These are phyloP conservation scores for Fonsecaea nubica DNA, from an alignment of 2,329 filamentous ascomycete genomes.

Conservation along the genomic window DNA sequence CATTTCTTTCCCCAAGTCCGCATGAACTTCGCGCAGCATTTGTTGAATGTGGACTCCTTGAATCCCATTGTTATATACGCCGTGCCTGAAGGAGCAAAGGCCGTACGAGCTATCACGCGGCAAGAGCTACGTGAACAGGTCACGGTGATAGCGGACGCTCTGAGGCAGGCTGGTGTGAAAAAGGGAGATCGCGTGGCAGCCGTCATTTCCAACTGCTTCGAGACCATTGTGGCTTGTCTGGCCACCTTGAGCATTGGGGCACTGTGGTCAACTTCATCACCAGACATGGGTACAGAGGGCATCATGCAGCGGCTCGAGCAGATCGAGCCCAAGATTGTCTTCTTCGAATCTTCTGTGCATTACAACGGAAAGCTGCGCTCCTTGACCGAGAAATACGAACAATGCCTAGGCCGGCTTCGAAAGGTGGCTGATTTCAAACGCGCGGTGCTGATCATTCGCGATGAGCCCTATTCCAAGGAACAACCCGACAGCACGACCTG, in stretches of 20 bases:
- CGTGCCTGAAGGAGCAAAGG: conserved; percentile 50
- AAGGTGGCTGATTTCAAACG: conserved; percentile 63
- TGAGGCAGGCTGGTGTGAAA: conserved; percentile 68
- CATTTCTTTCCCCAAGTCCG: conserved; percentile 67
- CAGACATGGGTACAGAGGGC: conserved; percentile 80
- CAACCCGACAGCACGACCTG: too few species aligned
- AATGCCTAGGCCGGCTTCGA: conserved; percentile 58
- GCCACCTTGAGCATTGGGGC: conserved; percentile 73
- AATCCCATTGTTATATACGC: conserved; percentile 72
- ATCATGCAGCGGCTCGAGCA: conserved; percentile 77
- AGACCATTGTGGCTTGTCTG: conserved; percentile 73
- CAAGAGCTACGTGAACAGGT: conserved; percentile 65
- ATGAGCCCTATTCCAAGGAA: background rate
- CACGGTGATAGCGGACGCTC: conserved; percentile 66
- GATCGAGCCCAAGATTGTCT: conserved; percentile 76
- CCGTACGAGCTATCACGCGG: conserved; percentile 66
- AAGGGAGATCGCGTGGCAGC: conserved; percentile 76
- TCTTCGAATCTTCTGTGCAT: conserved; percentile 77
- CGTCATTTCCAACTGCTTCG: conserved; percentile 74
- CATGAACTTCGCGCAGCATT: conserved; percentile 46
- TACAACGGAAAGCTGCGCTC: conserved; percentile 79
- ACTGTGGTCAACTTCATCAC: conserved; percentile 76
- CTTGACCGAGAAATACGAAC: conserved; percentile 70
- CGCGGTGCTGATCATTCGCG: background rate
- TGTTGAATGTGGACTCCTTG: conserved; percentile 51